A percentile compares a stretch with the other conserved stretches of the same genome.
phyloP scores from a whole-genome alignment of 2,329 filamentous ascomycete genomes.

The Scopulariopsis brevicaulis region DNA sequence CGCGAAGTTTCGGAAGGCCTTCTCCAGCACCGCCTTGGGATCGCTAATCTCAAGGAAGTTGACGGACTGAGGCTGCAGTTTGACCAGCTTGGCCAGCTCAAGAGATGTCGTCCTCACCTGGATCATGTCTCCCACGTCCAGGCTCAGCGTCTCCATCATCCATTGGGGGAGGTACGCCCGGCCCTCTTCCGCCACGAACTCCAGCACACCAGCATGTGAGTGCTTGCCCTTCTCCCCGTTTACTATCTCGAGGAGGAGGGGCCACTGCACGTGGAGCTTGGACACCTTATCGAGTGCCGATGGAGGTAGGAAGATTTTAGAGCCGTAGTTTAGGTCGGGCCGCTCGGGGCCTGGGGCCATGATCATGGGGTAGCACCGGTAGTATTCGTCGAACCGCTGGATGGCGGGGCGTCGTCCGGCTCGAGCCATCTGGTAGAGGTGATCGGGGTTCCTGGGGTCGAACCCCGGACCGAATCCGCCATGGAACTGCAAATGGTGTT shows the following conservation, averaged over 20 bases:
- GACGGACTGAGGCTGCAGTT: constrained; percentile 87
- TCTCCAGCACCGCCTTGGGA: constrained; percentile 92
- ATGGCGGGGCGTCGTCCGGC: constrained; percentile 35
- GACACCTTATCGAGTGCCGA: constrained; percentile 96
- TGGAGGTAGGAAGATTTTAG: constrained; percentile 95
- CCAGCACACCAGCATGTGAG: constrained; percentile 88
- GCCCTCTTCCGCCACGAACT: constrained; percentile 96
- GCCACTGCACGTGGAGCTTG: constrained; percentile 90
- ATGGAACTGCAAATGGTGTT: background rate
- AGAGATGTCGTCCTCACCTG: constrained; percentile 94
- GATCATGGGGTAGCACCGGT: constrained; percentile 87
- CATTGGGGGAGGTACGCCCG: constrained; percentile 93
- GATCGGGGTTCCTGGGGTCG: constrained; percentile 34
- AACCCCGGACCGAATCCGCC: constrained; percentile 26
- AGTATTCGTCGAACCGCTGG: constrained; percentile 95
- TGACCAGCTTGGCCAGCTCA: constrained; percentile 83
- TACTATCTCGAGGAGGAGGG: constrained; percentile 90
- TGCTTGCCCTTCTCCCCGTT: constrained; percentile 72
- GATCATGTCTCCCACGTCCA: constrained; percentile 88
- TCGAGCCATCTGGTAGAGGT: constrained; percentile 35
- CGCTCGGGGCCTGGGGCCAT: constrained; percentile 90
- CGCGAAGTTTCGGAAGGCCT: constrained; percentile 91
- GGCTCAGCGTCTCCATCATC: constrained; percentile 86
- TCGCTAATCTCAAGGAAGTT: constrained; percentile 95
- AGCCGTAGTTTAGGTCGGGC: constrained; percentile 85